Evolutionary conservation across 768 basidiomycete species (phyloP), one percentile per base, ranked within the genome.

Genomic region (Flagelloscypha sp.): DNA sequence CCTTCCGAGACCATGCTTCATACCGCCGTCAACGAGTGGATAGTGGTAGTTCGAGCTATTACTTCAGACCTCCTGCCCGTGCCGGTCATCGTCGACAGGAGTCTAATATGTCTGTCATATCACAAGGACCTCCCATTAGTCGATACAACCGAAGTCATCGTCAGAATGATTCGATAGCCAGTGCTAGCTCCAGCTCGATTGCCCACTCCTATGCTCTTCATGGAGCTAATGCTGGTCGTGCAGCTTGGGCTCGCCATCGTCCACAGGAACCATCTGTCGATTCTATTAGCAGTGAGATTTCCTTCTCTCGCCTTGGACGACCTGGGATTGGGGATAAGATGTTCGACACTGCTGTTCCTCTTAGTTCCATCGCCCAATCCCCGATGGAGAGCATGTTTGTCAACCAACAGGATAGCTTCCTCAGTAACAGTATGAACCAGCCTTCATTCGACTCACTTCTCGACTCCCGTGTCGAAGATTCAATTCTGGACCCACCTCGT

Each of bases 311-410:
- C n/a, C 54, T 82, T 1, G 75, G 68, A 2, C 70, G 85, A 7
- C 86, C 86, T 2, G 83, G 78, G 3, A 52, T 88, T 3, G 85
- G 86, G 1, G 86, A 89, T 55, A 89, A 87, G 68, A 89, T 89
- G 86, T 83, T 89, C 43, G 77, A 82, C 24, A 76, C 66, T 21
- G 68, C 58, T 9, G 64, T 70, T 40, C 72, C 79, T 0, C 62
- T 86, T 18, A 51, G 65, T 0, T 61, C 81, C 0, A 84, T 86
- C 41, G 71, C 78, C 1, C 79, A 72, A 0, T 84, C 83, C 0
- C 81, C 83, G 1, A 52, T 68, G 0, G 69, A 68, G 30, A 71
- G 70, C 35, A 48, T 54, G 9, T 38, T 48, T 17, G 44, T 47
- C 6, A 45, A 45, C 19, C 20, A 35, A 9, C 22, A 24, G 37